Evolutionary conservation across 805 yeast species (phyloP).

Genomic region (Barnettozyma salicaria): DNA sequence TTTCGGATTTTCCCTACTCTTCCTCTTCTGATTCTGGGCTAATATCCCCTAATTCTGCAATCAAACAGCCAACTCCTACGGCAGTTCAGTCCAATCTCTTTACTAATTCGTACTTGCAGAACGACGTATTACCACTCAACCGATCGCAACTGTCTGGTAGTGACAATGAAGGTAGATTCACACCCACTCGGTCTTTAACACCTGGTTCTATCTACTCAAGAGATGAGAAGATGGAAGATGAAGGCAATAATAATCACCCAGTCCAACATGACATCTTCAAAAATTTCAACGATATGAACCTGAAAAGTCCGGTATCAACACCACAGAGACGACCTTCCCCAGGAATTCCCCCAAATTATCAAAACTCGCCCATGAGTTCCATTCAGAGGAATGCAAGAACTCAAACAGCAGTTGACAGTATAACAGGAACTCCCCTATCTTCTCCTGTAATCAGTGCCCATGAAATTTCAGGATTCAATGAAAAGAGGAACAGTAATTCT

Average conservation of each 20-base stretch:
- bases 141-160: slow-evolving; percentile 6
- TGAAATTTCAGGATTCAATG: slow-evolving; percentile 30
- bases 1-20: slow-evolving; percentile 13
- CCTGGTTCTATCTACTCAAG: slow-evolving; percentile 35
- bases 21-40: slow-evolving; percentile 1
- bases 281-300: slow-evolving; percentile 22
- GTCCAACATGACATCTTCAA: slow-evolving; percentile 12
- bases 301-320: slow-evolving; percentile 27
- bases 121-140: slow-evolving; percentile 35
- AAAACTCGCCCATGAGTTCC: slow-evolving; percentile 51
- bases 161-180: slow-evolving; percentile 17
- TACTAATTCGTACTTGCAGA: slow-evolving; percentile 35
- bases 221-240: slow-evolving; percentile 14
- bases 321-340: slow-evolving; percentile 28
- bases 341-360: slow-evolving; percentile 15
- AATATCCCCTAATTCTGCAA: slow-evolving; percentile 2
- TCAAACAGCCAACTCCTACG: slow-evolving; percentile 24
- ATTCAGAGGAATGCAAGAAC: slow-evolving; percentile 45
- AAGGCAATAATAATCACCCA: slow-evolving; percentile 1
- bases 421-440: slow-evolving; percentile 40
- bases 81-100: slow-evolving; percentile 28
- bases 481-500: slow-evolving; percentile 23
- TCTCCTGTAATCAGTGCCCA: slow-evolving; percentile 52
- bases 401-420: slow-evolving; percentile 17
- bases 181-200: slow-evolving; percentile 36